Percentiles rank a stretch among this genome's conserved stretches.
phyloP scores from a whole-genome alignment of 306 rosid genomes.

The Lathyrus oleraceus region DNA sequence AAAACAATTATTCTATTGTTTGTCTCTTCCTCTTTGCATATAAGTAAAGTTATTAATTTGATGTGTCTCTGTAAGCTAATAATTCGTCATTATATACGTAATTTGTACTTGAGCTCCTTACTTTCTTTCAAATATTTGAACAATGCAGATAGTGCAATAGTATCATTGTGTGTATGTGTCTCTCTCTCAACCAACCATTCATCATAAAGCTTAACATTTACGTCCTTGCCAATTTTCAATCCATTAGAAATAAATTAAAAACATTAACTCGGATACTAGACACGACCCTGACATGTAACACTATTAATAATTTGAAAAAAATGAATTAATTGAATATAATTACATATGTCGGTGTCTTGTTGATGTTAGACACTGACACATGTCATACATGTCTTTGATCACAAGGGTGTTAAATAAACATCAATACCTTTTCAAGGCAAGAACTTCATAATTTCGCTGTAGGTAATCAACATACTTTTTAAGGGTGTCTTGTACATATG shows the following conservation, averaged over 20 bases:
- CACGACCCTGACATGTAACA: no score
- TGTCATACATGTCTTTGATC: no score
- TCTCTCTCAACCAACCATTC: conserved; percentile 81
- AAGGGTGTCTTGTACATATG: conserved; percentile 90
- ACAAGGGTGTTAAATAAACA: background rate
- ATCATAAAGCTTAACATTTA: conserved; percentile 62
- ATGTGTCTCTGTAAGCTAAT: background rate
- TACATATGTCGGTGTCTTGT: no score
- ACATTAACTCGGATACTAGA: no score
- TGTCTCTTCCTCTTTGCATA: no score
- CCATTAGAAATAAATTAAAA: no score
- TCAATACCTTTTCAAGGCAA: conserved; percentile 72
- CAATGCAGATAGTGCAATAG: conserved; percentile 50
- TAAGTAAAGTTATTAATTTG: no score
- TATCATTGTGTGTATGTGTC: conserved; percentile 57
- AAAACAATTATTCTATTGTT: no score
- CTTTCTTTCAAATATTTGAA: conserved; percentile 57
- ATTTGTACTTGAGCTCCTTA: conserved; percentile 5
- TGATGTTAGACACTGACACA: no score
- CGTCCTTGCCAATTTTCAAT: conserved; percentile 59
- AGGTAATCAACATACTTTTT: conserved; percentile 69
- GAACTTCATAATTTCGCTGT: conserved; percentile 72
- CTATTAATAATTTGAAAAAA: no score
- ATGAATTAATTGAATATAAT: no score
- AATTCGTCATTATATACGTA: background rate